Base-by-base conservation (phyloP, 1,284 basidiomycete genomes). In the Pseudozyma sp. region DNA sequence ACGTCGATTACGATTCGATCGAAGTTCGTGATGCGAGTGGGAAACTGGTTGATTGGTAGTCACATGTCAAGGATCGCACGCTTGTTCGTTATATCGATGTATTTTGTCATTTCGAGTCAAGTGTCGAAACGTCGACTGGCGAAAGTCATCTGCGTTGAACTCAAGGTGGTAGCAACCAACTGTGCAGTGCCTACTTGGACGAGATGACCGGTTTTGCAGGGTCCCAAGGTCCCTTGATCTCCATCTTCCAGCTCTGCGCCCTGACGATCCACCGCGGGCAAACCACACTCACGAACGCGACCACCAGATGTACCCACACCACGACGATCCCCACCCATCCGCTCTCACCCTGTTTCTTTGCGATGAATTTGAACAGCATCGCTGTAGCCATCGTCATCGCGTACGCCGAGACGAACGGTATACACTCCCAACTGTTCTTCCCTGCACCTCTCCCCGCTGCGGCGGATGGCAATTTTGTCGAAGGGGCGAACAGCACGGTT, bases 401-500 rank as follows among this genome's bases (percentile, higher is more conserved):
- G 11, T 61, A 67, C 42, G 54, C 24, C 7, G 30, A n/a, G 2
- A 10, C 33, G 31, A 60, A 67, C 8, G 5, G 17, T 5, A 19
- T 11, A 5, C 7, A 33, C 30, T 33, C n/a, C 16, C 16, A 16
- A 3, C 51, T 19, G 0, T 13, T 13, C 19, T 44, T 16, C 17
- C 11, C 46, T 6, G 13, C 33, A 10, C n/a, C 39, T 37, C 5
- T 34, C 5, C 4, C 7, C 6, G 40, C n/a, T 17, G 17, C 11
- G 1, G 13, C 16, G n/a, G 11, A 11, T 8, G 31, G 19, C 7
- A 40, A 4, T 14, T 45, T 34, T 24, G 24, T 24, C 24, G 24
- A 24, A 1, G 66, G 66, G 4, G 75, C 79, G 48, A 83, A 83
- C 1, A 81, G 51, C 3, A 64, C 39, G 2, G 79, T 90, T 39